Conservation (phyloP, 2,329 filamentous ascomycete genomes). For the Hypoxylon sp. region DNA sequence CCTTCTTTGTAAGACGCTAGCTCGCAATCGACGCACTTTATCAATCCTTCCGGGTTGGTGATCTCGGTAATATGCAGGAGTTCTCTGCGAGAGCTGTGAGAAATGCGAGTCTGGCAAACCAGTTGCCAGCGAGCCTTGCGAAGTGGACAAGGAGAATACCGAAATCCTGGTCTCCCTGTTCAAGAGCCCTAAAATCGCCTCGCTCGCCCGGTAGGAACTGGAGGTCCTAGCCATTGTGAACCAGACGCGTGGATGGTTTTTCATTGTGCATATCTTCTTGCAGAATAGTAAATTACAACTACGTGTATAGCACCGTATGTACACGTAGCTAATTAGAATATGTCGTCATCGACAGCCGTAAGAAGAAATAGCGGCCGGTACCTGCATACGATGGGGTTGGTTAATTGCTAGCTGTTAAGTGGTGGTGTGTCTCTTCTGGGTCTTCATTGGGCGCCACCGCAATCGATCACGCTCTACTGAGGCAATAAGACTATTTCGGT, state of each 20-base stretch:
- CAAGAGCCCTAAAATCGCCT: slow-evolving; percentile 1
- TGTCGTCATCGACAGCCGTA: slow-evolving; percentile 42
- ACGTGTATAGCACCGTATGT: slow-evolving; percentile 28
- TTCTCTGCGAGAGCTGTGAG: background rate
- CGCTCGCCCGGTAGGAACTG: slow-evolving; percentile 18
- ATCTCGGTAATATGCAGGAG: background rate
- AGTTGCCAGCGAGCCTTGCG: background rate
- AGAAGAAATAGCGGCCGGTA: slow-evolving; percentile 45
- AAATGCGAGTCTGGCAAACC: background rate
- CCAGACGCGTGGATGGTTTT: slow-evolving; percentile 39
- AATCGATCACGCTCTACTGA: slow-evolving; percentile 19
- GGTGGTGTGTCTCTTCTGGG: background rate
- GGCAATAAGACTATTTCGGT: slow-evolving; percentile 17
- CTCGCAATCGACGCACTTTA: background rate
- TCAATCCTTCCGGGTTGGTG: slow-evolving; percentile 3
- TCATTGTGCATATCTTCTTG: slow-evolving; percentile 25
- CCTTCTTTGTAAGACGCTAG: background rate
- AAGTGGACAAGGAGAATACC: slow-evolving; percentile 2
- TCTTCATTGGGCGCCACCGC: slow-evolving; percentile 32
- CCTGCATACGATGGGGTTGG: slow-evolving; percentile 46
- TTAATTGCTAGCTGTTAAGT: slow-evolving; percentile 27
- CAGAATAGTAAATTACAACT: slow-evolving; percentile 32
- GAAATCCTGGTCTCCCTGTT: background rate
- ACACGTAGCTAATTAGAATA: slow-evolving; percentile 34
- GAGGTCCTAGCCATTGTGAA: slow-evolving; percentile 19